A percentile compares a stretch with the other conserved stretches of the same genome.
Conservation (phyloP, 2,329 filamentous ascomycete genomes). For the Nothopassalora personata region DNA sequence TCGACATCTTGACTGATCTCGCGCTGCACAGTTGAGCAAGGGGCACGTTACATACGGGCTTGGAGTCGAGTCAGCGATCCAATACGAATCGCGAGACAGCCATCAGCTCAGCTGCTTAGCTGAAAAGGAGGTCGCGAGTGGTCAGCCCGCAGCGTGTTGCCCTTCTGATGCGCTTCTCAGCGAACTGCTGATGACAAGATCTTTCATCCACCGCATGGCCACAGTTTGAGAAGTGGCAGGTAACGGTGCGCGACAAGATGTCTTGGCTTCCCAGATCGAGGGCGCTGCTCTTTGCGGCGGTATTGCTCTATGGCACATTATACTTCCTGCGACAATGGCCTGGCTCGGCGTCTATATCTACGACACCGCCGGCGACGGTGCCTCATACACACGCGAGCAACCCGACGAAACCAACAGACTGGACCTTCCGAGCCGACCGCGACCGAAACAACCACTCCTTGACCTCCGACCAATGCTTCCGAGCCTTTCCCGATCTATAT, state of each 20-base stretch:
- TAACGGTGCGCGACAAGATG: conserved; percentile 9
- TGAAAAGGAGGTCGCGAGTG: background rate
- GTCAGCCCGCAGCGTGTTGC: background rate
- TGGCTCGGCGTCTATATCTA: background rate
- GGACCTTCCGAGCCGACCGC: conserved; percentile 16
- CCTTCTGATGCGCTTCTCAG: background rate
- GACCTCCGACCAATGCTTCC: conserved; percentile 27
- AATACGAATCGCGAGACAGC: background rate
- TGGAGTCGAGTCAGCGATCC: background rate
- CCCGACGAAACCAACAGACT: conserved; percentile 3
- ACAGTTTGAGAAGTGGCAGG: background rate
- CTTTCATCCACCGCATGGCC: background rate
- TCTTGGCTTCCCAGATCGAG: conserved; percentile 13
- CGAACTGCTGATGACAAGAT: background rate
- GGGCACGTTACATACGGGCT: background rate
- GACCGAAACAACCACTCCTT: conserved; percentile 31
- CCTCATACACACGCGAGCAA: background rate
- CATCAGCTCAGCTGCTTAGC: background rate
- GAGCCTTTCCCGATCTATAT: conserved; percentile 32
- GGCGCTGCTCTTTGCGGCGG: conserved; percentile 8
- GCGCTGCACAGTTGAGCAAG: background rate
- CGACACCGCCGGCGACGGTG: background rate
- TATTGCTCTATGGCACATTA: conserved; percentile 4
- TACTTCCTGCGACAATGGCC: conserved; percentile 6
- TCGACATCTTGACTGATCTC: background rate